Base-by-base conservation (phyloP, 2,329 filamentous ascomycete species). In the Geoglossum cookeanum region DNA sequence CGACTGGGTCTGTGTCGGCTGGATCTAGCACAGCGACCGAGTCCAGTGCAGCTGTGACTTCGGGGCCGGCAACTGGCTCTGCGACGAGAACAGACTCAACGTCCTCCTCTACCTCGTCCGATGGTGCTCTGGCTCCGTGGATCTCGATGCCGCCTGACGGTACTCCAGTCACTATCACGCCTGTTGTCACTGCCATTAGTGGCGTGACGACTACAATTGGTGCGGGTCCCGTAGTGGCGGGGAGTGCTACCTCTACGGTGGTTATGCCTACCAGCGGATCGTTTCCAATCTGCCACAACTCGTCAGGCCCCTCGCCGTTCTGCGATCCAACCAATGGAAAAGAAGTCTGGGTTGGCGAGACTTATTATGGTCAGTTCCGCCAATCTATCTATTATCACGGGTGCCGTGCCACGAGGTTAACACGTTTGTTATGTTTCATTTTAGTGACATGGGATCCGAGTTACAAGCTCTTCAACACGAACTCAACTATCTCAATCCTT, bases 401-500 rank as follows among this genome's bases (percentile, higher is more conserved):
- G 13, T 27, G 15, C 17, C 32, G 22, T n/a, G 22, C 13, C 30
- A 11, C 11, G 49, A 39, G 22, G 17, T 15, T 33, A 53, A 39
- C 30, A 22, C 30, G 49, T 30, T 53, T 29, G 4, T 1, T 33
- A 7, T 22, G 5, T 4, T 8, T 30, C 55, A 22, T 61, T 57
- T 47, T 60, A 55, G 64, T 61, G 11, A 57, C 65, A 13, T 70
- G 61, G 61, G 59, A 70, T 63, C 58, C 59, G 59, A 57, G 35
- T 58, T 64, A 22, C 22, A 22, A 22, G 22, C 22, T 37, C 61
- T 65, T 61, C 58, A 57, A 61, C 5, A 49, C 64, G 61, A 29
- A 59, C 61, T 47, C 63, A 61, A 55, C 64, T 65, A 33, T 65
- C 64, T 32, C 66, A 63, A 22, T 64, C 67, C 7, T 67, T 65